phyloP scores from a whole-genome alignment of 768 basidiomycete species.

The Coprinopsis sp. region DNA sequence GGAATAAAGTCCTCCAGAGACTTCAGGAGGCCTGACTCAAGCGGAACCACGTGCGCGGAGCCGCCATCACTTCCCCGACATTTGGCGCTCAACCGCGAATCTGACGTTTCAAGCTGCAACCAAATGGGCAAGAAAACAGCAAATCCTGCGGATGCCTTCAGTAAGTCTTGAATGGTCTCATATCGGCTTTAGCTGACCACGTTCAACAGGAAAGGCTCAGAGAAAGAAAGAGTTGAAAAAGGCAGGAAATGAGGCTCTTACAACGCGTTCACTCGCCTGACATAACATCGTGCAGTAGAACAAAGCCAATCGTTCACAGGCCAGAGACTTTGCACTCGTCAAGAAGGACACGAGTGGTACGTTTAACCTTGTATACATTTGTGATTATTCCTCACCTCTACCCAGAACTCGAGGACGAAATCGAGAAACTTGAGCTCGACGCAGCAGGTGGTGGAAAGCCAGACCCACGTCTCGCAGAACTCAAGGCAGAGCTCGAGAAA shows the following conservation, averaged over 20 bases:
- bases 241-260: slow-evolving; percentile 46
- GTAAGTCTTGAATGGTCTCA: slow-evolving; percentile 45
- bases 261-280: neutral
- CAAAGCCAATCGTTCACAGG: slow-evolving; percentile 77
- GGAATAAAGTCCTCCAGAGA: slow-evolving; percentile 17
- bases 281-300: slow-evolving; percentile 60
- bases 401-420: slow-evolving; percentile 77
- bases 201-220: slow-evolving; percentile 73
- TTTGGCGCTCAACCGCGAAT: neutral
- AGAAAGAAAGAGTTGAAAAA: slow-evolving; percentile 95
- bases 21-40: slow-evolving; percentile 35
- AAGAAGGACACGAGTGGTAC: slow-evolving; percentile 90
- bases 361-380: neutral
- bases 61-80: slow-evolving; percentile 10
- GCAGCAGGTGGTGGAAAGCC: slow-evolving; percentile 43
- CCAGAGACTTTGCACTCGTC: slow-evolving; percentile 83
- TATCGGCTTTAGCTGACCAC: slow-evolving; percentile 3
- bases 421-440: slow-evolving; percentile 57
- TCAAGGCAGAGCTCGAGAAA: slow-evolving; percentile 74
- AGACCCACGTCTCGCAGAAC: slow-evolving; percentile 53
- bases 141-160: slow-evolving; percentile 93
- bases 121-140: slow-evolving; percentile 85
- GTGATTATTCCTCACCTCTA: slow-evolving; percentile 2
- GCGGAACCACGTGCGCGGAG: slow-evolving; percentile 30
- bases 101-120: too few relatives aligned